These are phyloP conservation scores for Jaltomata sinuosa DNA, from an alignment of 257 asterid genomes.

Conservation along the genomic window DNA sequence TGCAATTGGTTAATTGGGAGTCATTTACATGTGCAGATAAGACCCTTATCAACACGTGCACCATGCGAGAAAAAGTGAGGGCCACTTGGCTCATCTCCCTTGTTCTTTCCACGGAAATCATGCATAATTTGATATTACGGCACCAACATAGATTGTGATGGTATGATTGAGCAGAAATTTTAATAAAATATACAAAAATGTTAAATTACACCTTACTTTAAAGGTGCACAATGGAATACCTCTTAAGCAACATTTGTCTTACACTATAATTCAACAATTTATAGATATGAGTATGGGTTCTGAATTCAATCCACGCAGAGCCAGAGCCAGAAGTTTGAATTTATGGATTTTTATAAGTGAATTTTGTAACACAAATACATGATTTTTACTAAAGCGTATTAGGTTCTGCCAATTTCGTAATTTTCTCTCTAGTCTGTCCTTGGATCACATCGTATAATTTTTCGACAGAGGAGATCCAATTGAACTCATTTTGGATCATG, in stretches of 20 bases:
- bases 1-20: slow-evolving; percentile 1
- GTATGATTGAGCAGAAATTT: neutral
- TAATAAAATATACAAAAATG: too few species aligned
- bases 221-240: neutral
- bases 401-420: too few species aligned
- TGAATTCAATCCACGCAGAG: too few species aligned
- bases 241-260: too few species aligned
- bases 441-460: neutral
- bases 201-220: too few species aligned
- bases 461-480: neutral
- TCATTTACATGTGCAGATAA: slow-evolving; percentile 27
- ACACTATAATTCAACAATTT: neutral
- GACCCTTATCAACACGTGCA: slow-evolving; percentile 20
- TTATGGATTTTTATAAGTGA: neutral
- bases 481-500: neutral
- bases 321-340: neutral
- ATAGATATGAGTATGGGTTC: neutral
- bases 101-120: neutral
- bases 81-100: neutral
- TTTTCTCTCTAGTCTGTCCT: neutral
- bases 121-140: neutral
- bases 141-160: too few species aligned
- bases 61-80: neutral
- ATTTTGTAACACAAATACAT: neutral
- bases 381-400: neutral